Base-by-base conservation (phyloP, 345 rosid species). In the Salix brachista region DNA sequence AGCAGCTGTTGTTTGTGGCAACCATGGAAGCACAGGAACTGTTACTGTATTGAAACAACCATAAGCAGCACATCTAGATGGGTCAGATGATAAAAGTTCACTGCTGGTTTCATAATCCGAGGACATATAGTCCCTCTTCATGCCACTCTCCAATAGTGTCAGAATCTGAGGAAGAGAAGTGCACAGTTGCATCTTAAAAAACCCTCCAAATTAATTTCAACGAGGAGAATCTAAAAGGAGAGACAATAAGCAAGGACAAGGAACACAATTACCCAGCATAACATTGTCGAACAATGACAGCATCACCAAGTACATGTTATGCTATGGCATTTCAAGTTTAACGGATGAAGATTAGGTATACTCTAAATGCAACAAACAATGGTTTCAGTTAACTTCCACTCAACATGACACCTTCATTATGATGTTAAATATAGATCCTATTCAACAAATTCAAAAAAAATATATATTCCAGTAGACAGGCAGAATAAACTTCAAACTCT, bases 1-100 rank as follows among this genome's bases (percentile, higher is more conserved):
- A 67, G 93, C 98, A 72, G 92, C 94, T 1, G 90, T 83, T 46
- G 98, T 92, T 69, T 82, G 86, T 1, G 97, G 98, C 73, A 92
- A 70, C 96, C 97, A 94, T 12, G 98, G 97, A 65, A 92, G 91
- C 44, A 89, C 60, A 41, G 78, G 66, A 71, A 84, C 80, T 19
- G 66, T 71, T 71, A 83, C 85, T 21, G 56, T 66, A 77, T 41
- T 67, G 60, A 74, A 44, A 73, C 69, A 54, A 85, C 78, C 64
- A 52, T 65, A 65, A 68, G 61, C 61, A 75, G 73, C 70, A 74
- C 66, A 19, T 61, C 75, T 70, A 6, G 65, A 32, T 39, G 17
- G 82, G 50, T 70, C 72, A 25, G 82, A 44, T 46, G 81, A 80
- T 50, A 91, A 76, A 60, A 94, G 84, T 67, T 94, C 98, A 44